Evolutionary conservation across 805 yeast genomes (phyloP), one percentile per base, ranked within the genome.

Genomic region (Komagataella kurtzmanii): DNA sequence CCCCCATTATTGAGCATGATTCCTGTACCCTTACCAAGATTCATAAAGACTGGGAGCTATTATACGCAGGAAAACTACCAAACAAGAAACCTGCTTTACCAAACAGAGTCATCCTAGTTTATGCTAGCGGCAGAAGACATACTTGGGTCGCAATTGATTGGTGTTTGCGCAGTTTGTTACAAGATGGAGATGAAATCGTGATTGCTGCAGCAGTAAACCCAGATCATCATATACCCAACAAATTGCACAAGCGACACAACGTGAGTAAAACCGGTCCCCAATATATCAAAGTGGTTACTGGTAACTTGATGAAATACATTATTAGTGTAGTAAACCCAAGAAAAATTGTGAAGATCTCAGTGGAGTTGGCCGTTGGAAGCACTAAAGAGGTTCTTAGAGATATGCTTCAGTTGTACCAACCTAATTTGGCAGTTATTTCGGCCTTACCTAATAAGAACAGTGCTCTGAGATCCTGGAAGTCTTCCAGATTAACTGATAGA

Each of bases 71-170:
- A 2, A 63, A 69, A 47, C 44, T 73, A 24, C 56, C 61, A 40
- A 60, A 64, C 17, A 55, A 57, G 19, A 56, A 56, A 14, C 75
- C 78, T 0, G 70, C 73, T 0, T 62, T 79, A 47, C 80, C 80
- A 0, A 68, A 70, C 44, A 69, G 89, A 58, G 74, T 75, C 1
- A 69, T 85, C 4, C 60, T 85, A 61, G 80, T 83, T 24, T 84
- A 84, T 60, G 69, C 86, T 30, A 73, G 81, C 56, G 95, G 88
- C 2, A 68, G 91, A 54, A 73, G 69, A 52, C 91, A 85, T 66
- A 83, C 93, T 0, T 86, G 95, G 95, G 88, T 84, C 8, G 81
- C 88, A 1, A 64, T 86, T 24, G 95, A 86, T 62, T 86, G 86
- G 82, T 68, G 79, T 6, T 65, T 85, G 51, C 71, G 70, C 48